Conservation (phyloP, 345 rosid genomes). For the Viola odorata region DNA sequence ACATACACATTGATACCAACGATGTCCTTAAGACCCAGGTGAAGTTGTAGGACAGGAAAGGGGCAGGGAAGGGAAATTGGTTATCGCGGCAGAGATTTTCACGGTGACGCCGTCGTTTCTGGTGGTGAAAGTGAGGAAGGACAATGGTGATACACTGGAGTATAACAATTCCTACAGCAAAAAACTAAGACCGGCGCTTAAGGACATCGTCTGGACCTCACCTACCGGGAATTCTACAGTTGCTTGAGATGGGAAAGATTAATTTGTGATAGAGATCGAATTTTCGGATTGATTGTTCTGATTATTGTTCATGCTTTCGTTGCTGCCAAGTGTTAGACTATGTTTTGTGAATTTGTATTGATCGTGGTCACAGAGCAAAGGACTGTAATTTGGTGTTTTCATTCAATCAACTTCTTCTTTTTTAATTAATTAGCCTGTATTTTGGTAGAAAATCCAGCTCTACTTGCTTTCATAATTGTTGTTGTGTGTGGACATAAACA, state of each 20-base stretch:
- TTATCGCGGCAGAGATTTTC: slow-evolving; percentile 69
- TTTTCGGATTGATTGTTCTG: background rate
- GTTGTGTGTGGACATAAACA: too few relatives aligned
- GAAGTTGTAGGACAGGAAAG: slow-evolving; percentile 60
- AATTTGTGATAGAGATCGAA: background rate
- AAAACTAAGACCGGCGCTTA: slow-evolving; percentile 83
- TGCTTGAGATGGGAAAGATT: slow-evolving; percentile 25
- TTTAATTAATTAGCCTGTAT: too few relatives aligned
- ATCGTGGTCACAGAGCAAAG: too few relatives aligned
- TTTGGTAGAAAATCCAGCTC: too few relatives aligned
- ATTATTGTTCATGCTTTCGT: background rate
- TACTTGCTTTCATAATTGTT: too few relatives aligned
- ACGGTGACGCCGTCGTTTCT: slow-evolving; percentile 68
- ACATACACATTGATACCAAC: too few relatives aligned
- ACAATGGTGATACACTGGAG: slow-evolving; percentile 80
- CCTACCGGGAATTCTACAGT: slow-evolving; percentile 35
- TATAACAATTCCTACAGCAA: slow-evolving; percentile 81
- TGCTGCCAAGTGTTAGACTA: background rate
- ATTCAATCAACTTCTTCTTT: too few relatives aligned
- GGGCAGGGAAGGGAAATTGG: slow-evolving; percentile 81
- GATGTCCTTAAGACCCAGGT: slow-evolving; percentile 60
- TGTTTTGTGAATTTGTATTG: too few relatives aligned
- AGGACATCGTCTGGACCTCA: slow-evolving; percentile 79
- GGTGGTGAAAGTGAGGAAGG: slow-evolving; percentile 89
- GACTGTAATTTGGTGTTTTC: too few relatives aligned